Conservation (phyloP, 2,329 filamentous ascomycete species). For the Teratosphaeria gauchensis region DNA sequence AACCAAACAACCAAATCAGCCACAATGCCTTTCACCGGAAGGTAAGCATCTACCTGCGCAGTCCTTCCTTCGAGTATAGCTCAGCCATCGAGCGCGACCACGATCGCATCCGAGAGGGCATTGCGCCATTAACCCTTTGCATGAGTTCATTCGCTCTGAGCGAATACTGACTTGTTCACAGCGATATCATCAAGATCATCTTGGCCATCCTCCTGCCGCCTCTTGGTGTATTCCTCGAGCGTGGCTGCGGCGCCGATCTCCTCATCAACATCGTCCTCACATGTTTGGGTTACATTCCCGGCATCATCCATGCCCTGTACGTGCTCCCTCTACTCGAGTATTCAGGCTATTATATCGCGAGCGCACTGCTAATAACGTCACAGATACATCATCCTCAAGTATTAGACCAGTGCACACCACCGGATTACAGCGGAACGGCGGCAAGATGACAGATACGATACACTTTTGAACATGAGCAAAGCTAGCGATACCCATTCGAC, state of each 20-base stretch:
- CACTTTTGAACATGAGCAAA: background rate
- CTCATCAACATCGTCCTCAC: slow-evolving; percentile 90
- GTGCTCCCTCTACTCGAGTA: slow-evolving; percentile 25
- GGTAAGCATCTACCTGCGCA: slow-evolving; percentile 28
- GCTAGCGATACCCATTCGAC: background rate
- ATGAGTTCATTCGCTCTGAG: background rate
- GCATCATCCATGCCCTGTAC: slow-evolving; percentile 85
- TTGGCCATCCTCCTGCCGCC: slow-evolving; percentile 84
- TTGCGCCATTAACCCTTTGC: background rate
- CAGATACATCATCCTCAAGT: slow-evolving; percentile 81
- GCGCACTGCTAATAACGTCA: background rate
- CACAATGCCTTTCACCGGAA: slow-evolving; percentile 53
- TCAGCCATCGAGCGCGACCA: background rate
- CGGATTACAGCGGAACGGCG: background rate
- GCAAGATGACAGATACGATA: background rate
- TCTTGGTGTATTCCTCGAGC: slow-evolving; percentile 88
- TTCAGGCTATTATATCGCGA: background rate
- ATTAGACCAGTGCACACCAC: slow-evolving; percentile 43
- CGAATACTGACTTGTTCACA: slow-evolving; percentile 23
- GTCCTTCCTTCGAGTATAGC: background rate
- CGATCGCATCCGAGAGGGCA: no score
- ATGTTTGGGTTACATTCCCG: slow-evolving; percentile 44
- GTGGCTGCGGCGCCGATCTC: slow-evolving; percentile 75
- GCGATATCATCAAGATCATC: slow-evolving; percentile 73
- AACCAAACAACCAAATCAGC: slow-evolving; percentile 7